Conservation (phyloP, 202 grass and related monocot genomes). For the Saccharum hybrid region DNA sequence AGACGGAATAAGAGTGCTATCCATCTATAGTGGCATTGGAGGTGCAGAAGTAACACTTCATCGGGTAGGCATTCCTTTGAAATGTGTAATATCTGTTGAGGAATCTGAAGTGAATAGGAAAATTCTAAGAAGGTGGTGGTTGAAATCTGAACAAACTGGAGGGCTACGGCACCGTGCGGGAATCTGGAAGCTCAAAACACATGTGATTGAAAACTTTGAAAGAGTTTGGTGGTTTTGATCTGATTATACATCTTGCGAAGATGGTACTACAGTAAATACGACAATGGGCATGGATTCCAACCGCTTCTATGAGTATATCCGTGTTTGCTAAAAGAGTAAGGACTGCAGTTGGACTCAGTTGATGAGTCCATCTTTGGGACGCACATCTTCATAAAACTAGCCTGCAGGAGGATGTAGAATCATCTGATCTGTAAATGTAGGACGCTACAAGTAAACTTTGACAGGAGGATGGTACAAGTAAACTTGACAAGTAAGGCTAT, state of each 20-base stretch:
- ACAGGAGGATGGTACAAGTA: not conserved
- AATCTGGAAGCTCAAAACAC: no score
- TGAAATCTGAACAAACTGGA: no score
- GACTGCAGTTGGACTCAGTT: conserved; percentile 44
- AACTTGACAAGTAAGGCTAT: not conserved
- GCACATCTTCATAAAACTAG: not conserved
- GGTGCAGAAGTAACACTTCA: conserved; percentile 72
- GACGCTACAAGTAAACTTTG: not conserved
- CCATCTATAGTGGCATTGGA: conserved; percentile 80
- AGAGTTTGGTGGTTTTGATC: no score
- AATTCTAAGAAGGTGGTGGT: conserved; percentile 82
- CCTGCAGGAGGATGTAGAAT: conserved; percentile 36
- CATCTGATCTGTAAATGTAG: conserved; percentile 8
- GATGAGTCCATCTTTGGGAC: conserved; percentile 24
- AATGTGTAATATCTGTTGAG: conserved; percentile 76
- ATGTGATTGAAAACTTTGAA: no score
- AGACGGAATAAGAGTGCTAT: conserved; percentile 70
- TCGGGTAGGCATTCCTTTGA: conserved; percentile 71
- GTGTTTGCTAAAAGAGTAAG: conserved; percentile 75
- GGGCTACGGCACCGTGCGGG: no score
- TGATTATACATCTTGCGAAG: conserved; percentile 38
- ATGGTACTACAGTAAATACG: conserved; percentile 56
- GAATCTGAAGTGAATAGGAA: conserved; percentile 67
- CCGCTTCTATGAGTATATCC: conserved; percentile 66
- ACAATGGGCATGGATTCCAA: conserved; percentile 70